phyloP scores from a whole-genome alignment of 345 rosid species.

The Eucalyptus coolabah region DNA sequence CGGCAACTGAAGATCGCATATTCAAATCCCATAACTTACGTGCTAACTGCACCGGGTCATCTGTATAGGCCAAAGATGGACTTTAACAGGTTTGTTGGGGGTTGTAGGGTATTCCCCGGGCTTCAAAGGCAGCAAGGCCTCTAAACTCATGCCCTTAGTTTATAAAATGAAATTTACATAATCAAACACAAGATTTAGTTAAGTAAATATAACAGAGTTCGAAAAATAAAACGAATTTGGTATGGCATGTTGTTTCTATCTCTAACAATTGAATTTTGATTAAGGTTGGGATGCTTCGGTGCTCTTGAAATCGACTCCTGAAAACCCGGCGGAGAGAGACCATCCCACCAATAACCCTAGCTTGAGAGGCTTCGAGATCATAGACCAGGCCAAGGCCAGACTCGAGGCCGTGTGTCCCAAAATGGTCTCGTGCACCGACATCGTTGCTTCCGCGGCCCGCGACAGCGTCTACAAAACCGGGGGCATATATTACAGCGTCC shows the following conservation, averaged over 20 bases:
- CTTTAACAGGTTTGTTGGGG: neutral
- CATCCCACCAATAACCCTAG: slow-evolving; percentile 19
- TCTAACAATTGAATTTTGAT: neutral
- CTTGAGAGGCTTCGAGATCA: slow-evolving; percentile 32
- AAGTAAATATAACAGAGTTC: neutral
- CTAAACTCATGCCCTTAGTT: neutral
- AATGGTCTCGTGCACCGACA: slow-evolving; percentile 37
- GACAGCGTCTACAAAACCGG: slow-evolving; percentile 15
- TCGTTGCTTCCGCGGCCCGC: slow-evolving; percentile 26
- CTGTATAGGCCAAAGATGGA: neutral
- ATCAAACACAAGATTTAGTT: neutral
- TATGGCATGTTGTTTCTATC: neutral
- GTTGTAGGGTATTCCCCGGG: neutral
- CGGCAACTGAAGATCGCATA: neutral
- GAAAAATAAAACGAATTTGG: neutral
- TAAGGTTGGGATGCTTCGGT: slow-evolving; percentile 38
- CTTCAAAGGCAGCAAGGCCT: neutral
- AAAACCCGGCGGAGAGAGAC: slow-evolving; percentile 17
- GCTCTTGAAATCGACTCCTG: slow-evolving; percentile 12
- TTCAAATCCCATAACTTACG: neutral
- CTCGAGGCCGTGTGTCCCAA: slow-evolving; percentile 23
- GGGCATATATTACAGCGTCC: slow-evolving; percentile 10
- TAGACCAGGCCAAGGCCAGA: slow-evolving; percentile 19
- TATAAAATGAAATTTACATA: neutral
- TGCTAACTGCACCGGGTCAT: neutral